A percentile compares a stretch with the other conserved stretches of the same genome.
These are phyloP conservation scores for Yamadazyma friedrichii DNA, from an alignment of 1,139 yeast genomes.

Conservation along the genomic window DNA sequence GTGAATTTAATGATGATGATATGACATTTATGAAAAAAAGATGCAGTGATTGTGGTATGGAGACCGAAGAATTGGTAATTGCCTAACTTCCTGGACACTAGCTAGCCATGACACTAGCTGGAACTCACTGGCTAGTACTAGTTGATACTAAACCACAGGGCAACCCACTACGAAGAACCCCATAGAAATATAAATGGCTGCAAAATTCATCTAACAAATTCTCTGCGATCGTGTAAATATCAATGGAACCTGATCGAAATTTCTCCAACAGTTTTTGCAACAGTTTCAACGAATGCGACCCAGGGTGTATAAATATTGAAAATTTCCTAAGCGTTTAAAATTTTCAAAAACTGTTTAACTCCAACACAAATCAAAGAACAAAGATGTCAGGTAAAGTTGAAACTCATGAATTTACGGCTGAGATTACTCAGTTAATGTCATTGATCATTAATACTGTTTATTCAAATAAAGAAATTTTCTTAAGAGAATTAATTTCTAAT, in stretches of 20 bases:
- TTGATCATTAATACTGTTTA: constrained; percentile 99
- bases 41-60: constrained; percentile 83
- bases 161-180: too few relatives aligned
- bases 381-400: constrained; percentile 65
- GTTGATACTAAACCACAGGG: too few relatives aligned
- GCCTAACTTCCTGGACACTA: too few relatives aligned
- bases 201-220: too few relatives aligned
- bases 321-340: neutral
- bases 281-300: constrained; percentile 4
- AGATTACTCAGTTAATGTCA: constrained; percentile 99
- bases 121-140: too few relatives aligned
- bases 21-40: constrained; percentile 51
- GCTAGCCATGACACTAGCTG: neutral
- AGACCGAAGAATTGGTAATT: constrained; percentile 59
- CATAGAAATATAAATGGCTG: neutral
- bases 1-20: constrained; percentile 37
- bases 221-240: constrained; percentile 6
- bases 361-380: constrained; percentile 2
- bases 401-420: constrained; percentile 98
- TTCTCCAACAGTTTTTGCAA: constrained; percentile 16
- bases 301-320: constrained; percentile 1
- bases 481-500: constrained; percentile 98
- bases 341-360: constrained; percentile 1
- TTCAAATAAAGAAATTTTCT: constrained; percentile 98
- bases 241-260: constrained; percentile 5